Evolutionary conservation across 768 basidiomycete species (phyloP).

Genomic region (Termitomyces heimii): DNA sequence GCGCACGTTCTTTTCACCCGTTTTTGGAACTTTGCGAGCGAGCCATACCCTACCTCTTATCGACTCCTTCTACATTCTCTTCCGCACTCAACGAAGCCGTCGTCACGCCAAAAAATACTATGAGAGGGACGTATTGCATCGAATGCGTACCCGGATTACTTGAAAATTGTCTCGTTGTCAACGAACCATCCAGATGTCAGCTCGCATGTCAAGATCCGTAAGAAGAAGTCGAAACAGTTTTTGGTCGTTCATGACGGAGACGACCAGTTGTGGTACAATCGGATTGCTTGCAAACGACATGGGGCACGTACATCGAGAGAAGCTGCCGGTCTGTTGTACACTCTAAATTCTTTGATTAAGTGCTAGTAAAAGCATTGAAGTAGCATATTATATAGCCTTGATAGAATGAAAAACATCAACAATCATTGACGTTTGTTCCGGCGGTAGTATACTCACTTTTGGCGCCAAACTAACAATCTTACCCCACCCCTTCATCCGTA

Average conservation of each 20-base stretch:
- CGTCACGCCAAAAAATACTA: conserved; percentile 81
- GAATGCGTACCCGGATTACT: conserved; percentile 84
- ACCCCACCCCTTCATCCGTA: conserved; percentile 90
- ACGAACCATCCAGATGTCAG: conserved; percentile 90
- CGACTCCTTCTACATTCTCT: conserved; percentile 49
- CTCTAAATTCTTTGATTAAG: not conserved
- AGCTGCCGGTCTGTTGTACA: conserved; percentile 18
- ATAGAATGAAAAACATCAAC: not conserved
- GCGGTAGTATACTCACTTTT: conserved; percentile 47
- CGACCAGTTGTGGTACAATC: conserved; percentile 7
- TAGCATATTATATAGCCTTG: conserved; percentile 4
- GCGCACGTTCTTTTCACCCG: conserved; percentile 45
- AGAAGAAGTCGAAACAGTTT: conserved; percentile 59
- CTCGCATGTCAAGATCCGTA: conserved; percentile 61
- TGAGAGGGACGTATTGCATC: conserved; percentile 84
- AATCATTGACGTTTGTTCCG: not conserved
- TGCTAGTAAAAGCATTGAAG: not conserved
- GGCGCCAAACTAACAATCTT: conserved; percentile 92
- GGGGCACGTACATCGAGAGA: conserved; percentile 27
- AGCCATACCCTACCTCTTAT: conserved; percentile 72
- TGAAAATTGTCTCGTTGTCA: conserved; percentile 64
- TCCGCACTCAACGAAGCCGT: conserved; percentile 38
- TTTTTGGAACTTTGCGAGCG: conserved; percentile 29
- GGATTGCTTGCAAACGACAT: conserved; percentile 44
- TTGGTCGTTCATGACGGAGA: conserved; percentile 58